Evolutionary conservation across 805 yeast species (phyloP), one percentile per base, ranked within the genome.

Genomic region (Saturnispora bothae): DNA sequence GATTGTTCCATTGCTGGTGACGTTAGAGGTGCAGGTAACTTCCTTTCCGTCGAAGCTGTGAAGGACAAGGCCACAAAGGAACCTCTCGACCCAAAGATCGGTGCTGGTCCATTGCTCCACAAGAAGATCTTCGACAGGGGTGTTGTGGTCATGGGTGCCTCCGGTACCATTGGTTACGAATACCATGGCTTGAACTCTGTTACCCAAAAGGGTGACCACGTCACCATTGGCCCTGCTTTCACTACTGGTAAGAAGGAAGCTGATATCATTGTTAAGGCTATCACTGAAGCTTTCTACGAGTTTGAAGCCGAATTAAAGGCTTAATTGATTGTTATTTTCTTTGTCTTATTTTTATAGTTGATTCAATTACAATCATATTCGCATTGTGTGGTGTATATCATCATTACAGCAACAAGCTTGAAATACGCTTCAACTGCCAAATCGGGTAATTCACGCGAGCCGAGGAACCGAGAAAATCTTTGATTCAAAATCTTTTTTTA

Each of bases 11-110:
- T 65, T 36, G 74, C 65, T 17, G 82, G 79, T 42, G 76, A 76
- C 46, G 67, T 76, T 28, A 66, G 83, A 56, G 83, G 83, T 39
- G 60, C 71, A 41, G 82, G 81, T 43, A 69, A 73, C 28, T 76
- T 76, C 56, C 64, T 77, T 68, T 61, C 74, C 4, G 48, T 76
- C 33, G 82, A 76, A 53, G 60, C 73, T 36, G 79, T 73, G 42
- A 65, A 71, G 48, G 65, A 75, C 49, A 68, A 63, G 44, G 53
- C 49, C 14, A 67, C 78, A 15, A 73, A 71, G 48, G 71, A 69
- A 51, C 59, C 68, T 10, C 71, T 71, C 43, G 63, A 59, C 25
- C 53, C 60, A 30, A 49, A 51, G 14, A 40, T 58, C 30, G 56
- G 59, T 33, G 54, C 67, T 28, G 71, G 66, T 25, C 54, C 59